These are phyloP conservation scores for Gnomoniopsis smithogilvyi DNA, from an alignment of 2,329 filamentous ascomycete species.

Conservation along the genomic window DNA sequence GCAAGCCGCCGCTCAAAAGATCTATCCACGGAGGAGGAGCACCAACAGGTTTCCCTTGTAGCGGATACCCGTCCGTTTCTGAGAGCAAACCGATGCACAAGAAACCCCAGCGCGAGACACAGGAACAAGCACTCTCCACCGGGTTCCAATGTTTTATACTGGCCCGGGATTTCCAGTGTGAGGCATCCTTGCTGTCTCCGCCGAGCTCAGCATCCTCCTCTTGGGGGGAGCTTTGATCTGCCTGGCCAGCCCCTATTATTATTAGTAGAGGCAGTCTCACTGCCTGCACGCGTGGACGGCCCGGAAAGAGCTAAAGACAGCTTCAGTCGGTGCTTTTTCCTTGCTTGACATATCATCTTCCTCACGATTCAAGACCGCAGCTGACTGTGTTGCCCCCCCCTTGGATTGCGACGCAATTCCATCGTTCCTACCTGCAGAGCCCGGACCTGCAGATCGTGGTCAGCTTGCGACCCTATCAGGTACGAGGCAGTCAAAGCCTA, in stretches of 20 bases:
- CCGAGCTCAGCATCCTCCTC: slow-evolving; percentile 12
- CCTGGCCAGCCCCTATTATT: slow-evolving; percentile 13
- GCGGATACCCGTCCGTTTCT: slow-evolving; percentile 2
- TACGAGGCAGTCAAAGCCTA: background rate
- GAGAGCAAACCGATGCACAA: slow-evolving; percentile 6
- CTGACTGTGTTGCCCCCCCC: background rate
- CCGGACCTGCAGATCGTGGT: background rate
- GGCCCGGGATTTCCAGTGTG: background rate
- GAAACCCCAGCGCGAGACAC: slow-evolving; percentile 4
- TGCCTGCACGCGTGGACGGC: background rate
- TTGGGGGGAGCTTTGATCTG: background rate
- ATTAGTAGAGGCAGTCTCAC: slow-evolving; percentile 4
- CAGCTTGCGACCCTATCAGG: background rate
- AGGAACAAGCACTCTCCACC: slow-evolving; percentile 15
- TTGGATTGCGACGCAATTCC: background rate
- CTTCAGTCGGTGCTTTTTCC: background rate
- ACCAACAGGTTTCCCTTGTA: background rate
- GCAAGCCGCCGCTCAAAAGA: background rate
- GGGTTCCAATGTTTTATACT: slow-evolving; percentile 12
- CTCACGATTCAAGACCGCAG: background rate
- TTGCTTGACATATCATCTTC: background rate
- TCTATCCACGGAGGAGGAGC: background rate
- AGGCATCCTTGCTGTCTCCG: slow-evolving; percentile 11
- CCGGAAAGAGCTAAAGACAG: background rate
- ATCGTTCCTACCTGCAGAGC: too few relatives aligned